phyloP scores from a whole-genome alignment of 2,329 filamentous ascomycete genomes.

The Pestalotiopsis sp. region DNA sequence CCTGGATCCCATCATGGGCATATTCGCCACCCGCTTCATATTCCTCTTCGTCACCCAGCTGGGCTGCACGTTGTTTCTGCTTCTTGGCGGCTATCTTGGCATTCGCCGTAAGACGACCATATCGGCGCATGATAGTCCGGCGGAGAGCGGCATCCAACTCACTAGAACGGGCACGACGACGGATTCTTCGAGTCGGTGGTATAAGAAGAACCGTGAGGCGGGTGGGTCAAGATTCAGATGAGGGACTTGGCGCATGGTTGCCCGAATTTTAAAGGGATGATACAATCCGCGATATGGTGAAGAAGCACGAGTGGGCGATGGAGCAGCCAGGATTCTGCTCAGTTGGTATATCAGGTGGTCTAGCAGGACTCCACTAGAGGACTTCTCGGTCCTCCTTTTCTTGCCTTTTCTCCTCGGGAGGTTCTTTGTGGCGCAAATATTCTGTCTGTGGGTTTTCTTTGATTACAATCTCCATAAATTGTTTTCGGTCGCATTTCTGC shows the following conservation, averaged over 20 bases:
- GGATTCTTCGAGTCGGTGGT: neutral
- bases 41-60: slow-evolving; percentile 4
- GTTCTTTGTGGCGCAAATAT: too few relatives aligned
- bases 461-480: too few relatives aligned
- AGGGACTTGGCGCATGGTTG: neutral
- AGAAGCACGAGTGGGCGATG: neutral
- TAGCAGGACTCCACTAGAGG: too few relatives aligned
- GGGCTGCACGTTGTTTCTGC: neutral
- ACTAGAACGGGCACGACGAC: neutral
- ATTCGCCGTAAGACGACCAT: neutral
- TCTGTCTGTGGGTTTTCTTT: too few relatives aligned
- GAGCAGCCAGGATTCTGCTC: neutral
- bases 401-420: too few relatives aligned
- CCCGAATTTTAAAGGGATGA: neutral
- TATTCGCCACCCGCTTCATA: slow-evolving; percentile 4
- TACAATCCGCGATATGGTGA: too few relatives aligned
- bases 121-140: neutral
- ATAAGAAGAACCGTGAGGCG: neutral
- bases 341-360: too few relatives aligned
- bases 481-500: too few relatives aligned
- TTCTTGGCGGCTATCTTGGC: slow-evolving; percentile 1
- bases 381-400: too few relatives aligned
- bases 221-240: neutral
- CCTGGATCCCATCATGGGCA: slow-evolving; percentile 4
- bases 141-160: neutral